phyloP scores from a whole-genome alignment of 1,284 basidiomycete genomes.

The Porogramme epimiltina region DNA sequence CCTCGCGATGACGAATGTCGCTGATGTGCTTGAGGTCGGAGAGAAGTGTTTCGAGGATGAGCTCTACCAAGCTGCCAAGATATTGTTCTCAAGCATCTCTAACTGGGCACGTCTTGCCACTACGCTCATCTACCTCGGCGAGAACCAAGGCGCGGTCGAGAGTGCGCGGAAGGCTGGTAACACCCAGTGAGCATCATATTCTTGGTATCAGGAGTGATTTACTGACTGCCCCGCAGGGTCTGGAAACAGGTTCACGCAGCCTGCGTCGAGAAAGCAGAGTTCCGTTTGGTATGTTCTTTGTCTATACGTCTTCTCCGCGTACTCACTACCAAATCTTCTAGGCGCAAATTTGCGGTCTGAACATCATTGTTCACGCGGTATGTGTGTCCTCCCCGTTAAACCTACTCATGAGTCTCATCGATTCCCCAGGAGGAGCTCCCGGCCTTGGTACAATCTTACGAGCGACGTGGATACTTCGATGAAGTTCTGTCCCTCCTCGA shows the following conservation, averaged over 20 bases:
- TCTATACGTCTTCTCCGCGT: too few relatives aligned
- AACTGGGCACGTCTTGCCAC: slow-evolving; percentile 99
- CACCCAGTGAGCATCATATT: slow-evolving; percentile 72
- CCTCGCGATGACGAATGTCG: slow-evolving; percentile 98
- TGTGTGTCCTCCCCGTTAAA: slow-evolving; percentile 30
- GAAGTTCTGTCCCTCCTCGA: slow-evolving; percentile 92
- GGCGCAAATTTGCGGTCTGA: slow-evolving; percentile 98
- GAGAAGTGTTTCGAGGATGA: slow-evolving; percentile 99
- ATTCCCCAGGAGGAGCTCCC: slow-evolving; percentile 80
- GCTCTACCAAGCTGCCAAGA: slow-evolving; percentile 95
- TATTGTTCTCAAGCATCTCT: slow-evolving; percentile 95
- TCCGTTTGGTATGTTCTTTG: slow-evolving; percentile 65
- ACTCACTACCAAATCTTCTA: too few relatives aligned
- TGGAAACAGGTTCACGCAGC: slow-evolving; percentile 99
- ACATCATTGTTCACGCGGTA: slow-evolving; percentile 90
- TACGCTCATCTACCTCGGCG: slow-evolving; percentile 97
- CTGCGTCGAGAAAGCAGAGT: slow-evolving; percentile 96
- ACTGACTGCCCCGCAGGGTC: slow-evolving; percentile 56
- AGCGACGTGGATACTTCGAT: slow-evolving; percentile 92
- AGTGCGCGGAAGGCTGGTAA: slow-evolving; percentile 99
- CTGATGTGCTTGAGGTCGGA: slow-evolving; percentile 93
- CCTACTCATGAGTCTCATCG: background rate
- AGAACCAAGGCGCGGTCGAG: slow-evolving; percentile 98
- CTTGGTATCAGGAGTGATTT: background rate
- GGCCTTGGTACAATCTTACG: slow-evolving; percentile 84